Conservation (phyloP, 257 asterid genomes). For the Solanum arcanum region DNA sequence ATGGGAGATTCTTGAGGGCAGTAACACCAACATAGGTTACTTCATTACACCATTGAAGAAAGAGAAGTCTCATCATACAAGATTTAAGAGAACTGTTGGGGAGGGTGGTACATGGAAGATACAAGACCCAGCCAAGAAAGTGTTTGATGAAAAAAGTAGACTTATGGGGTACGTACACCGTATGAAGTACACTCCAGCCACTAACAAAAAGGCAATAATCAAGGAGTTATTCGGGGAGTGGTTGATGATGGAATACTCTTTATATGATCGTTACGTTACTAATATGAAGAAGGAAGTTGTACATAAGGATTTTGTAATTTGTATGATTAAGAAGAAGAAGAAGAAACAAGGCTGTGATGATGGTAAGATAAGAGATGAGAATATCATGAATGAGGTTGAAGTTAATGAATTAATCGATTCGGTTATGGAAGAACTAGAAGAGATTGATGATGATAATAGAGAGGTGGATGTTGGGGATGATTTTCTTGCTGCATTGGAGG, state of each 20-base stretch:
- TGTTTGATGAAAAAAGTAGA: not conserved
- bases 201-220: not conserved
- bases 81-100: not conserved
- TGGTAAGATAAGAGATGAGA: not conserved
- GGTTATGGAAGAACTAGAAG: not conserved
- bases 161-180: not conserved
- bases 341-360: not conserved
- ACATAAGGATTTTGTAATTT: not conserved
- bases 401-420: not conserved
- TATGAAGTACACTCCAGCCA: not conserved
- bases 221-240: not conserved
- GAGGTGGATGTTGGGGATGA: not conserved
- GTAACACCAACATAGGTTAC: not conserved
- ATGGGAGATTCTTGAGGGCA: not conserved
- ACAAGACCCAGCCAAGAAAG: not conserved
- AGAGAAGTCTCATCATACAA: not conserved
- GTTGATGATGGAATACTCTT: not conserved
- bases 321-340: not conserved
- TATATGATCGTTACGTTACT: not conserved
- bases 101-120: not conserved
- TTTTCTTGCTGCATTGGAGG: not conserved
- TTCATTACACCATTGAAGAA: not conserved
- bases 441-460: too few species aligned
- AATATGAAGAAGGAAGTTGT: not conserved
- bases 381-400: not conserved